Percentiles rank a stretch among this genome's conserved stretches.
Conservation (phyloP, 441 rosid species). For the Pelargonium australe region DNA sequence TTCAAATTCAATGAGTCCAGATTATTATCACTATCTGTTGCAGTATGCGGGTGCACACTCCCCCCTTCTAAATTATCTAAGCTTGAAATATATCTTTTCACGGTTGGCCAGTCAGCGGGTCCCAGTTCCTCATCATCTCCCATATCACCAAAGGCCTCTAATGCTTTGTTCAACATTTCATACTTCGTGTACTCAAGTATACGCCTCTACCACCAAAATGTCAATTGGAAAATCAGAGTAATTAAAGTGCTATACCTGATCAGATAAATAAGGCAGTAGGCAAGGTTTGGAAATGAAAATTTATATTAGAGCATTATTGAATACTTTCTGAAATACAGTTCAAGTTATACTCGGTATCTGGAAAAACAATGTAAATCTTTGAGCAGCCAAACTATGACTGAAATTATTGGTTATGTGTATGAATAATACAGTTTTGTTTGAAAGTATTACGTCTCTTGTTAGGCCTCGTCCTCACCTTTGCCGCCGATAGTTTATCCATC, state of each 20-base stretch:
- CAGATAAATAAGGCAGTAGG: neutral
- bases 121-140: conserved; percentile 98
- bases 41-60: conserved; percentile 38
- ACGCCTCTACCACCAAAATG: conserved; percentile 48
- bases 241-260: neutral
- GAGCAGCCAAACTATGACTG: conserved; percentile 14
- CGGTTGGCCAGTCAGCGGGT: conserved; percentile 82
- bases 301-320: neutral
- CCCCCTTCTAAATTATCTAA: conserved; percentile 49
- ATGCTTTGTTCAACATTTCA: conserved; percentile 79
- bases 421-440: conserved; percentile 1
- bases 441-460: neutral
- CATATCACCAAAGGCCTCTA: conserved; percentile 72
- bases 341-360: neutral
- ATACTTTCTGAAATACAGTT: neutral
- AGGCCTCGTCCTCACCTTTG: conserved; percentile 51
- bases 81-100: conserved; percentile 55
- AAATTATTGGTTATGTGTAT: neutral
- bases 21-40: conserved; percentile 34
- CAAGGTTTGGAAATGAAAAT: neutral
- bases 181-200: conserved; percentile 72
- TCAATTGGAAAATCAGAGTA: conserved; percentile 5
- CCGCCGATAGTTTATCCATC: conserved; percentile 58
- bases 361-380: neutral
- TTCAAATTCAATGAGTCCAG: conserved; percentile 51